A percentile compares a stretch with the other conserved stretches of the same genome.
Conservation (phyloP, 768 basidiomycete species). For the Lactarius tabidus region DNA sequence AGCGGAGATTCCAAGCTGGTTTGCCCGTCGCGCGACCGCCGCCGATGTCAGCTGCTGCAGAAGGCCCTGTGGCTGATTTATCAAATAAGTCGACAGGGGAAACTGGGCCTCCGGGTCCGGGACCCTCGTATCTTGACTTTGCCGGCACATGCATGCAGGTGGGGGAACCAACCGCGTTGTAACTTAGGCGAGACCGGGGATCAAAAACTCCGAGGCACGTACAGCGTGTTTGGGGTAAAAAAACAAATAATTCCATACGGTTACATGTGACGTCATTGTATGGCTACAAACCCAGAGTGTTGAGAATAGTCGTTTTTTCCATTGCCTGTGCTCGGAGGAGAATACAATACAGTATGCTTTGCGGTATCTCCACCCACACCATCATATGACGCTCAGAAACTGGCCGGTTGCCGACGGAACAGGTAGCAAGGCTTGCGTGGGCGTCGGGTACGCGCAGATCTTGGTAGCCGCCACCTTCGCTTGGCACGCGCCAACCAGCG, state of each 20-base stretch:
- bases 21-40: neutral
- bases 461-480: neutral
- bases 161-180: neutral
- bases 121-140: neutral
- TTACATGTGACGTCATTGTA: neutral
- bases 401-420: neutral
- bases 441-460: neutral
- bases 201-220: neutral
- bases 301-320: neutral
- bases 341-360: neutral
- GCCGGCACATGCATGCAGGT: neutral
- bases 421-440: neutral
- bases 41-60: neutral
- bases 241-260: neutral
- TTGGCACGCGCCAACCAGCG: neutral
- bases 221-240: neutral
- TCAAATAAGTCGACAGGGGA: neutral
- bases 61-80: too few species aligned
- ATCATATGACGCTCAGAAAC: neutral
- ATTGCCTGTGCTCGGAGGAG: neutral
- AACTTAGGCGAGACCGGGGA: neutral
- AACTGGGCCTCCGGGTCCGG: neutral
- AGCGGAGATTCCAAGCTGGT: constrained; percentile 6
- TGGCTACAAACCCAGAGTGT: neutral
- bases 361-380: too few species aligned